These are phyloP conservation scores for Podospora pseudopauciseta DNA, from an alignment of 495 filamentous ascomycete genomes.

Conservation along the genomic window DNA sequence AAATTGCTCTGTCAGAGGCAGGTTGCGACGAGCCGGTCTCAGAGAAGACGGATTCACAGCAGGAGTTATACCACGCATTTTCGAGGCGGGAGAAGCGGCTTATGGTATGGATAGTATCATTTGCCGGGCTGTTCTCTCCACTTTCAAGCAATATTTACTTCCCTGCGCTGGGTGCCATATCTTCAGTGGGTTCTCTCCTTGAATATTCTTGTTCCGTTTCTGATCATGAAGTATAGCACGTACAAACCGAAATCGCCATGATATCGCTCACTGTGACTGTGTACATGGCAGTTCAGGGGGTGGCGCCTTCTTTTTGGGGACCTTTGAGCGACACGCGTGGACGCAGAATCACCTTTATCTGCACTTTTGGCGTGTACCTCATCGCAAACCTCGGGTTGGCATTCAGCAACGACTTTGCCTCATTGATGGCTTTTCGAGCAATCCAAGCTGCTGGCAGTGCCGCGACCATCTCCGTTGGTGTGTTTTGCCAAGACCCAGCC, in stretches of 20 bases:
- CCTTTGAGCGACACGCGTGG: conserved; percentile 28
- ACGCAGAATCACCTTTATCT: conserved; percentile 42
- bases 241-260: conserved; percentile 16
- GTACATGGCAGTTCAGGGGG: conserved; percentile 32
- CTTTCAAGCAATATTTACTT: conserved; percentile 38
- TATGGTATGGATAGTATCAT: conserved; percentile 36
- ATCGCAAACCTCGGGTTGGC: conserved; percentile 51
- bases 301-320: conserved; percentile 31
- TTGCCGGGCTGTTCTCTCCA: conserved; percentile 41
- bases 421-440: conserved; percentile 49
- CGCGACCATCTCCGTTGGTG: conserved; percentile 41
- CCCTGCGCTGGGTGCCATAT: conserved; percentile 30
- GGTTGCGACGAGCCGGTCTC: neutral
- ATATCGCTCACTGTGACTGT: conserved; percentile 29
- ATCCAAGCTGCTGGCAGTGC: conserved; percentile 53
- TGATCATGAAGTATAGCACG: conserved; percentile 8
- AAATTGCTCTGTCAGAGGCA: neutral
- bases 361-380: conserved; percentile 50
- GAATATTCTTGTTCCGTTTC: neutral
- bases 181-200: conserved; percentile 9
- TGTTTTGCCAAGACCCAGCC: neutral
- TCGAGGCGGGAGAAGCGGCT: conserved; percentile 32
- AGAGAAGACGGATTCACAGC: neutral
- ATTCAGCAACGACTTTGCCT: conserved; percentile 45
- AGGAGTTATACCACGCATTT: conserved; percentile 30